Evolutionary conservation across 352 stramenopile genomes (phyloP).

Genomic region (Phytophthora cactorum): DNA sequence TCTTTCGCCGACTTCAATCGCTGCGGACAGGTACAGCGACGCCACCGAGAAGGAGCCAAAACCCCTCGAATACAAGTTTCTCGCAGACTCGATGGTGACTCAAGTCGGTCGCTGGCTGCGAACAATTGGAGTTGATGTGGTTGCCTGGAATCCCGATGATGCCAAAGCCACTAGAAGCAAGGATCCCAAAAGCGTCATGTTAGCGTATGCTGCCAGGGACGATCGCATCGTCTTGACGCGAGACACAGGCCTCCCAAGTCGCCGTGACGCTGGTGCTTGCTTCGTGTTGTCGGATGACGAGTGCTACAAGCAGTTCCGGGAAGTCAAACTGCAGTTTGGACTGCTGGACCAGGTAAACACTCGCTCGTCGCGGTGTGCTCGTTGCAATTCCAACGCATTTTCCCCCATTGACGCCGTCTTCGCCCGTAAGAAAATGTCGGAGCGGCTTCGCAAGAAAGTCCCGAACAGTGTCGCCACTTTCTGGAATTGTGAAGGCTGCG

Average conservation of each 20-base stretch:
- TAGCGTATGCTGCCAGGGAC: slow-evolving; percentile 41
- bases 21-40: not conserved
- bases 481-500: slow-evolving; percentile 60
- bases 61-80: slow-evolving; percentile 58
- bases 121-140: slow-evolving; percentile 75
- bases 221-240: slow-evolving; percentile 61
- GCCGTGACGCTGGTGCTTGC: slow-evolving; percentile 56
- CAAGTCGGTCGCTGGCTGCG: slow-evolving; percentile 74
- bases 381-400: slow-evolving; percentile 57
- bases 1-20: not conserved
- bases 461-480: slow-evolving; percentile 39
- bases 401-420: slow-evolving; percentile 33
- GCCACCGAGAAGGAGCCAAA: slow-evolving; percentile 12
- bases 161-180: slow-evolving; percentile 11
- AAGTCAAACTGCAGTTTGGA: slow-evolving; percentile 64
- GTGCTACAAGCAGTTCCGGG: slow-evolving; percentile 61
- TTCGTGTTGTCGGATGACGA: slow-evolving; percentile 59
- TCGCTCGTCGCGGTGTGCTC: slow-evolving; percentile 52
- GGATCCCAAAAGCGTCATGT: slow-evolving; percentile 34
- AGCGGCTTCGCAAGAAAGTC: slow-evolving; percentile 38
- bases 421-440: slow-evolving; percentile 36
- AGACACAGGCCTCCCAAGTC: slow-evolving; percentile 46
- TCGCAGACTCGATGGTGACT: slow-evolving; percentile 79
- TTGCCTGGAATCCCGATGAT: slow-evolving; percentile 49
- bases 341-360: slow-evolving; percentile 42